These are phyloP conservation scores for Microbotryum saponariae DNA, from an alignment of 1,284 basidiomycete species.

Conservation along the genomic window DNA sequence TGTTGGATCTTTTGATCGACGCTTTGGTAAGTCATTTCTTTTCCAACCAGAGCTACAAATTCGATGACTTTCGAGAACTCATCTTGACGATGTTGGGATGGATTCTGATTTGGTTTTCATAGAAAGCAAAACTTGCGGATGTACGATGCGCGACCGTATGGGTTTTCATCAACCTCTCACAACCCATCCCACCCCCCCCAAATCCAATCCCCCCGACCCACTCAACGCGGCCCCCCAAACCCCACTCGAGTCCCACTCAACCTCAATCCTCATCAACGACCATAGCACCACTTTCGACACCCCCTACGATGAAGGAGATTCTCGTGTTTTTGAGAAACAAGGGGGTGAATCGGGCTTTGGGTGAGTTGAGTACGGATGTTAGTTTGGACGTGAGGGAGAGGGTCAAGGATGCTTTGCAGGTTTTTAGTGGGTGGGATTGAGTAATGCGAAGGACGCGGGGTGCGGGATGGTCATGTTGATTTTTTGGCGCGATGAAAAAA, in stretches of 20 bases:
- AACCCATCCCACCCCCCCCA: slow-evolving; percentile 7
- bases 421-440: background rate
- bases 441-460: too few relatives aligned
- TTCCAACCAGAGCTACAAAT: too few relatives aligned
- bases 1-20: slow-evolving; percentile 18
- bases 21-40: slow-evolving; percentile 25
- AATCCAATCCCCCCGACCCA: background rate
- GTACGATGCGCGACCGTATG: slow-evolving; percentile 31
- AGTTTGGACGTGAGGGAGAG: slow-evolving; percentile 33
- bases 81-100: background rate
- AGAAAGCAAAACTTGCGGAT: slow-evolving; percentile 11
- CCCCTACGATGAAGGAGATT: slow-evolving; percentile 11
- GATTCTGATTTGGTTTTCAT: background rate
- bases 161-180: slow-evolving; percentile 32
- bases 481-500: too few relatives aligned
- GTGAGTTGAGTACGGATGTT: slow-evolving; percentile 28
- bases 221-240: too few relatives aligned
- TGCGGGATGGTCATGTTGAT: too few relatives aligned
- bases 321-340: slow-evolving; percentile 24
- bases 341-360: slow-evolving; percentile 29
- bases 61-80: background rate
- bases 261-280: background rate
- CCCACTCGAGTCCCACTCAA: too few relatives aligned
- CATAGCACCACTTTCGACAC: slow-evolving; percentile 1
- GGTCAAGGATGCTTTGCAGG: slow-evolving; percentile 32